Conservation (phyloP, 73 alveolate genomes). For the Paraurostyla sp. region DNA sequence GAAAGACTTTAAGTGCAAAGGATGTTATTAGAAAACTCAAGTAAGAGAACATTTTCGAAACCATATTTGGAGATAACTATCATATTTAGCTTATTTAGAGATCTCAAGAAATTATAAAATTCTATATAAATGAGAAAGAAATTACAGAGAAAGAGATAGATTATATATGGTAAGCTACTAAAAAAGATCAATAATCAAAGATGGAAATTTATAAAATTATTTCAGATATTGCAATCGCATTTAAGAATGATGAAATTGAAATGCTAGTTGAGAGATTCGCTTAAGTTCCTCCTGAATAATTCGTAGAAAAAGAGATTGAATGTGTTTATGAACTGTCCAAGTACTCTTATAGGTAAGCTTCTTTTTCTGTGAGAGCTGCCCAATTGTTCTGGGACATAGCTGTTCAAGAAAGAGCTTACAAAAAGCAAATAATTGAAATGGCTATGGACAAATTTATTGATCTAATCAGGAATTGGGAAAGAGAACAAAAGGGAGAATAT, state of each 20-base stretch:
- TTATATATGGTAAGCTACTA: constrained; percentile 74
- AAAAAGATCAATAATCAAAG: constrained; percentile 75
- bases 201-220: constrained; percentile 82
- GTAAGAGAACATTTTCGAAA: constrained; percentile 73
- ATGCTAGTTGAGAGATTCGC: constrained; percentile 65
- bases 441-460: constrained; percentile 50
- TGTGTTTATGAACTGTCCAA: constrained; percentile 76
- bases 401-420: constrained; percentile 45
- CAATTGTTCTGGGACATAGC: constrained; percentile 60
- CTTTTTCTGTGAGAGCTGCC: constrained; percentile 49
- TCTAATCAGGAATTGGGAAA: constrained; percentile 54
- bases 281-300: constrained; percentile 70
- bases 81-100: constrained; percentile 82
- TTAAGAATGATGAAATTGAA: constrained; percentile 66
- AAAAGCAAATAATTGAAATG: constrained; percentile 32
- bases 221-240: constrained; percentile 42
- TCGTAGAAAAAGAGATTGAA: constrained; percentile 75
- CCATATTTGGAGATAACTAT: constrained; percentile 73
- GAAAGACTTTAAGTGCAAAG: constrained; percentile 7
- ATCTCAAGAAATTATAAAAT: constrained; percentile 78
- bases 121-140: constrained; percentile 70
- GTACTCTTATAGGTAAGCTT: constrained; percentile 11
- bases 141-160: constrained; percentile 66
- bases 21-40: constrained; percentile 67
- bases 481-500: neutral